phyloP scores from a whole-genome alignment of 1,284 basidiomycete species.

The Ceratobasidium sp. region DNA sequence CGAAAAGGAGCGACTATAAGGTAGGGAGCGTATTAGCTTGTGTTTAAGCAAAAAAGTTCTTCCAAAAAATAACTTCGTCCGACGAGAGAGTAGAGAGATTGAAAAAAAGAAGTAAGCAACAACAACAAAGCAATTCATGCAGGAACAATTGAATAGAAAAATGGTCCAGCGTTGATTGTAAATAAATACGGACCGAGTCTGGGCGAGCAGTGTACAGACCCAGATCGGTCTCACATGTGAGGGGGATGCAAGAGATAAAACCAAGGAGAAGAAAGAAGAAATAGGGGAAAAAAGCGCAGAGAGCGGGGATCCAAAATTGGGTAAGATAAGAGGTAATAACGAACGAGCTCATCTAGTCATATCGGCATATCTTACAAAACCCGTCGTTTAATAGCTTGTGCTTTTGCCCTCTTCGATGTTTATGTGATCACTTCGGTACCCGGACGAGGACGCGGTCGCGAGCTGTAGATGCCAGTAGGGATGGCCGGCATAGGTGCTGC shows the following conservation, averaged over 20 bases:
- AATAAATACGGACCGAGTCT: conserved; percentile 10
- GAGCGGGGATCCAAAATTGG: conserved; percentile 21
- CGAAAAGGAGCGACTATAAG: conserved; percentile 11
- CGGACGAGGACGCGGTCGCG: neutral
- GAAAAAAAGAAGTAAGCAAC: neutral
- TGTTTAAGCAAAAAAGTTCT: too few relatives aligned
- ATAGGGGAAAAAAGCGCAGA: neutral
- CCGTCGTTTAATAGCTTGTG: neutral
- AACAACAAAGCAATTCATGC: neutral
- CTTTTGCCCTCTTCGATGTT: too few relatives aligned
- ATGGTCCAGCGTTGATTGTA: neutral
- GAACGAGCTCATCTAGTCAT: conserved; percentile 25
- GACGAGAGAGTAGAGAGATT: too few relatives aligned
- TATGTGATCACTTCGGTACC: conserved; percentile 28
- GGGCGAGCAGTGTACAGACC: neutral
- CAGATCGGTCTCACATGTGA: conserved; percentile 3
- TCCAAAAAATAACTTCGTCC: too few relatives aligned
- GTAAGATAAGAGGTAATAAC: conserved; percentile 12
- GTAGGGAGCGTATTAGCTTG: conserved; percentile 3
- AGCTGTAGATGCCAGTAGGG: conserved; percentile 35
- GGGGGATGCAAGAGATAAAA: too few relatives aligned
- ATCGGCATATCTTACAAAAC: conserved; percentile 22
- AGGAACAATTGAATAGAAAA: neutral
- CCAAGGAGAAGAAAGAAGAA: neutral
- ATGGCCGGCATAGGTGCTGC: conserved; percentile 18